phyloP scores from a whole-genome alignment of 805 yeast species.

The Wickerhamiella slavikovae region DNA sequence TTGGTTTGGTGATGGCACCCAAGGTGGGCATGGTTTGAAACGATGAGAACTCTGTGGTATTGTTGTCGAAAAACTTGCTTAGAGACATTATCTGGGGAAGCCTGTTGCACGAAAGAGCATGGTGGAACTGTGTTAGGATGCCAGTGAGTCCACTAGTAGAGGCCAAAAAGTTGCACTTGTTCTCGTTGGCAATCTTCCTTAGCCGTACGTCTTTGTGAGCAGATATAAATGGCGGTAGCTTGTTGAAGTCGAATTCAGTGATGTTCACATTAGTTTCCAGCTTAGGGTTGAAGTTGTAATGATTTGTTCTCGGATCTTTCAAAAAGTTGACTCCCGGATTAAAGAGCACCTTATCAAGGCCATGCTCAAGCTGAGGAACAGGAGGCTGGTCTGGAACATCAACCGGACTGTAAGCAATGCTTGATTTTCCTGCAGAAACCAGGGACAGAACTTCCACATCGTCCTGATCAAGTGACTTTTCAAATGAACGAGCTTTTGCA shows the following conservation, averaged over 20 bases:
- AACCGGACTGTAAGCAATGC: constrained; percentile 1
- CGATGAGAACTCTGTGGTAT: constrained; percentile 19
- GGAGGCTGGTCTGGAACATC: constrained; percentile 13
- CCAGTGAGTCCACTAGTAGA: constrained; percentile 84
- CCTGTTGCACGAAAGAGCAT: constrained; percentile 39
- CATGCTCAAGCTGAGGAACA: constrained; percentile 42
- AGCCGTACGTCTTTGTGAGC: constrained; percentile 45
- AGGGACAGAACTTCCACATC: too few relatives aligned
- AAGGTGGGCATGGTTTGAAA: constrained; percentile 33
- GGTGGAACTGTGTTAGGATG: constrained; percentile 53
- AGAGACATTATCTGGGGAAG: constrained; percentile 27
- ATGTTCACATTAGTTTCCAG: constrained; percentile 40
- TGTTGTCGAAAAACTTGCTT: constrained; percentile 25
- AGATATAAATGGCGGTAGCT: constrained; percentile 35
- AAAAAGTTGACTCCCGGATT: constrained; percentile 65
- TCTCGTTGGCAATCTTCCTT: constrained; percentile 24
- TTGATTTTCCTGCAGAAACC: background rate
- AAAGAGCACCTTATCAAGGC: constrained; percentile 50
- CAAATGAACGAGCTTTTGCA: too few relatives aligned
- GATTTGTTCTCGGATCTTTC: constrained; percentile 58
- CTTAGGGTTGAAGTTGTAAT: constrained; percentile 44
- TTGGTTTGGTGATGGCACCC: too few relatives aligned
- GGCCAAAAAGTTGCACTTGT: constrained; percentile 30
- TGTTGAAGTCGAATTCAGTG: constrained; percentile 43
- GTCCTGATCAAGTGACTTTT: too few relatives aligned